Conservation (phyloP, 2,329 filamentous ascomycete species). For the Leptographium flavum region DNA sequence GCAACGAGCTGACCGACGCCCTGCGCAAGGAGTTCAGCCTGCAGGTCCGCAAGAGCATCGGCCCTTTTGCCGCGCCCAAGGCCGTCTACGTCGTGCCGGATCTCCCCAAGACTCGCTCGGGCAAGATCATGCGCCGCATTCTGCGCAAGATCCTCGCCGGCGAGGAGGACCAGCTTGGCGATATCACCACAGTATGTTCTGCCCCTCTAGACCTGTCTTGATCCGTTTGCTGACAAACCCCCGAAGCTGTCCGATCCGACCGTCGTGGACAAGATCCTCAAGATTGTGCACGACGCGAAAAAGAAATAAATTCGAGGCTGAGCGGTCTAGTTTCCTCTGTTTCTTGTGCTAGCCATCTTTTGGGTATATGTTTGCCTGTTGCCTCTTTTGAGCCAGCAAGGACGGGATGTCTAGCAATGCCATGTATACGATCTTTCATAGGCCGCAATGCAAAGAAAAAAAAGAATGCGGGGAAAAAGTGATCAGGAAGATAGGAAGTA, state of each 20-base stretch:
- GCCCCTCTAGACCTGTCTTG: not conserved
- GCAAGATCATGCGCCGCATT: slow-evolving; percentile 98
- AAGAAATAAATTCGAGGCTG: slow-evolving; percentile 28
- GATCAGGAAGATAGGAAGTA: too few species aligned
- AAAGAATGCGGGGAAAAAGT: not conserved
- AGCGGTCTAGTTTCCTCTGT: not conserved
- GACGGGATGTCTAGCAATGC: not conserved
- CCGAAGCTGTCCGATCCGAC: slow-evolving; percentile 70
- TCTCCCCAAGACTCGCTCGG: slow-evolving; percentile 90
- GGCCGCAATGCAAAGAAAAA: not conserved
- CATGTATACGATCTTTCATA: not conserved
- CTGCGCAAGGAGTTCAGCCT: slow-evolving; percentile 86
- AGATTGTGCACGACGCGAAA: slow-evolving; percentile 52
- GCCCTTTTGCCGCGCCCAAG: slow-evolving; percentile 93
- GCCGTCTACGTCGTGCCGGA: slow-evolving; percentile 83
- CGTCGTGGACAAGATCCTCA: slow-evolving; percentile 82
- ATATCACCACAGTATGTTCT: slow-evolving; percentile 68
- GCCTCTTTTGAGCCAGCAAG: not conserved
- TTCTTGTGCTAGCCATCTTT: not conserved
- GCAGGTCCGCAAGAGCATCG: slow-evolving; percentile 94
- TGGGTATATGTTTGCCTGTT: not conserved
- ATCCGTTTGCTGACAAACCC: slow-evolving; percentile 1
- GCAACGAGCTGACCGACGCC: slow-evolving; percentile 59
- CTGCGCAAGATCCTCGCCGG: slow-evolving; percentile 93
- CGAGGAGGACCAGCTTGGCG: slow-evolving; percentile 92